Conservation (phyloP, 208 protist genomes). For the Wallacemonas collosoma region DNA sequence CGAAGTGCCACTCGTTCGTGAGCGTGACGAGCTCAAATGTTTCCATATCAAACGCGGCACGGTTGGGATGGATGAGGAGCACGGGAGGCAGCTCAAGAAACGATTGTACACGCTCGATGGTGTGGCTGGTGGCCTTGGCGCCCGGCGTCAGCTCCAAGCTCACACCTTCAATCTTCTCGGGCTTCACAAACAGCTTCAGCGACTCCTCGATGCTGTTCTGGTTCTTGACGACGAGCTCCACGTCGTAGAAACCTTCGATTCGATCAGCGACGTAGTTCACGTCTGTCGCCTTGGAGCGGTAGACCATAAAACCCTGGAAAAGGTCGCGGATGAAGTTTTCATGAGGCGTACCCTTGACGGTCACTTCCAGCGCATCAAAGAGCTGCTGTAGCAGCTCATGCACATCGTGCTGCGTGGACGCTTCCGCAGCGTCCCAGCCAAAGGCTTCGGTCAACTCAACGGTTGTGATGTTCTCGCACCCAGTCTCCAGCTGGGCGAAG, state of each 20-base stretch:
- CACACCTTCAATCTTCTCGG: slow-evolving; percentile 89
- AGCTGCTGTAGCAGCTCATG: slow-evolving; percentile 89
- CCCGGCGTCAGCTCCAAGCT: slow-evolving; percentile 60
- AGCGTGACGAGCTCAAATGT: slow-evolving; percentile 80
- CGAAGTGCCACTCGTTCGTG: slow-evolving; percentile 82
- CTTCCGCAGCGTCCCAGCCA: slow-evolving; percentile 74
- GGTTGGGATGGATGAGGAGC: slow-evolving; percentile 90
- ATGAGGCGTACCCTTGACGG: slow-evolving; percentile 72
- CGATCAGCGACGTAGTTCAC: slow-evolving; percentile 68
- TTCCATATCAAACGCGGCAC: slow-evolving; percentile 83
- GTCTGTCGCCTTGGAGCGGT: slow-evolving; percentile 74
- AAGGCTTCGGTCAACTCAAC: slow-evolving; percentile 87
- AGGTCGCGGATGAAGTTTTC: slow-evolving; percentile 72
- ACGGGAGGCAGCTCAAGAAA: slow-evolving; percentile 85
- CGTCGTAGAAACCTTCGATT: slow-evolving; percentile 86
- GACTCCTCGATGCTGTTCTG: slow-evolving; percentile 77
- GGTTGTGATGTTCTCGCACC: slow-evolving; percentile 55
- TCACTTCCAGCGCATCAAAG: slow-evolving; percentile 79
- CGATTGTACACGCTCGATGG: slow-evolving; percentile 70
- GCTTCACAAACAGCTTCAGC: slow-evolving; percentile 55
- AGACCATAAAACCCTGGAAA: slow-evolving; percentile 74
- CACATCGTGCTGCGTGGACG: slow-evolving; percentile 88
- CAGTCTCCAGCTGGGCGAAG: slow-evolving; percentile 73
- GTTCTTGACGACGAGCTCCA: slow-evolving; percentile 88
- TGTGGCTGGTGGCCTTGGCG: slow-evolving; percentile 44